Evolutionary conservation across 129 eudicot species (phyloP), one percentile per base, ranked within the genome.

Genomic region (Pittosporum tobira): DNA sequence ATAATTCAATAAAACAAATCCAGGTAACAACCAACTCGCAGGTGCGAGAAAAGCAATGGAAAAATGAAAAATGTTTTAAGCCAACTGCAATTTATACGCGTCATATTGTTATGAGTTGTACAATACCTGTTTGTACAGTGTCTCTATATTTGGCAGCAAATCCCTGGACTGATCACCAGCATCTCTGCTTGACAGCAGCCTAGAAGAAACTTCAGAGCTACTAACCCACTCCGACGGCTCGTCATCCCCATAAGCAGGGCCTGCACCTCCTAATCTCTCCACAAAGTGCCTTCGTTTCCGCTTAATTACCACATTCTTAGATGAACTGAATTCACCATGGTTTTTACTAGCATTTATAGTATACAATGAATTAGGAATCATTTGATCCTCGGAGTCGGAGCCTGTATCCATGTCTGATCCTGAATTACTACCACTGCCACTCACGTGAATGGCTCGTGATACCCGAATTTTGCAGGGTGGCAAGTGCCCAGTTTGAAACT

Each of bases 401-500:
- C 68, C 53, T 25, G 63, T 56, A 43, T 72, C 81, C 85, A 79
- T 75, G 29, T 74, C 81, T 0, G 84, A 79, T 34, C 64, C 80
- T 5, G 75, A 71, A 53, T 61, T 16, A 37, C 42, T 63, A 57
- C 27, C 15, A 30, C 30, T 71, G 20, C 24, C 51, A 13, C 3
- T 47, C 43, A 67, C 60, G 27, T 47, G 51, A 27, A 49, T 50
- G 55, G 51, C 29, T 51, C 59, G 45, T 21, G 69, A 59, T 6
- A 37, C 68, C 3, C 75, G 61, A 20, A 50, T 53, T 28, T 68
- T 44, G 23, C 83, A 69, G 3, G 75, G 24, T 50, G 79, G 79
- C 57, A 72, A 44, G 47, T 77, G 75, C 64, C 75, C 79, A 43
- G 64, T 69, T 9, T 64, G 71, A 25, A 63, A 67, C 12, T 47